A percentile compares a stretch with the other conserved stretches of the same genome.
phyloP scores from a whole-genome alignment of 2,329 filamentous ascomycete species.

The Monilinia polystroma region DNA sequence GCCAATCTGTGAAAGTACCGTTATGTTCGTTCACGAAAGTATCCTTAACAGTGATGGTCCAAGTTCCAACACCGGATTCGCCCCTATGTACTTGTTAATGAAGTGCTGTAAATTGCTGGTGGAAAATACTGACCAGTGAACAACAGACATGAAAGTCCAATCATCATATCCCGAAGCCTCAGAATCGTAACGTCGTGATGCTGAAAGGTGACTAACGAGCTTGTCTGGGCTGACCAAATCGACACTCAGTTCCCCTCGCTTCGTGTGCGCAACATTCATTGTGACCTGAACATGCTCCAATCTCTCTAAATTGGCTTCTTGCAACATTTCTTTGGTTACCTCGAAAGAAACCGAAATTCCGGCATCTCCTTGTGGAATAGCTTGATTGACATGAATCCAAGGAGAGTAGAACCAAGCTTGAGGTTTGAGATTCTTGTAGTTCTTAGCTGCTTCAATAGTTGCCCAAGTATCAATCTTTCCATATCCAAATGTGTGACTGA shows the following conservation, averaged over 20 bases:
- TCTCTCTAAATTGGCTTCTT: constrained; percentile 77
- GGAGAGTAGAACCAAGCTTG: constrained; percentile 94
- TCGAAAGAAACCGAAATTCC: constrained; percentile 80
- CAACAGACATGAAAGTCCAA: constrained; percentile 99
- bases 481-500: constrained; percentile 92
- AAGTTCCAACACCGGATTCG: constrained; percentile 81
- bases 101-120: neutral
- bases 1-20: constrained; percentile 87
- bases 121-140: constrained; percentile 70
- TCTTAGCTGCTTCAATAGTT: constrained; percentile 81
- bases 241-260: constrained; percentile 87
- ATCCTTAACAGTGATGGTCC: constrained; percentile 90
- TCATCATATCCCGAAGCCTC: constrained; percentile 73
- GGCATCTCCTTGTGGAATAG: constrained; percentile 79
- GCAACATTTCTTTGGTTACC: constrained; percentile 77
- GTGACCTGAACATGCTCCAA: constrained; percentile 95
- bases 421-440: constrained; percentile 85
- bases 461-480: constrained; percentile 89
- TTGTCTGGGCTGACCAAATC: constrained; percentile 84
- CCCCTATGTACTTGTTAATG: constrained; percentile 60
- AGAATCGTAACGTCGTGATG: constrained; percentile 67
- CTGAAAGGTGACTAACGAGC: constrained; percentile 79
- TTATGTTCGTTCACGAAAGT: constrained; percentile 71
- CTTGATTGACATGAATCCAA: constrained; percentile 85
- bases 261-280: constrained; percentile 89